Conservation (phyloP, 805 yeast species). For the Blastobotrys muscicola region DNA sequence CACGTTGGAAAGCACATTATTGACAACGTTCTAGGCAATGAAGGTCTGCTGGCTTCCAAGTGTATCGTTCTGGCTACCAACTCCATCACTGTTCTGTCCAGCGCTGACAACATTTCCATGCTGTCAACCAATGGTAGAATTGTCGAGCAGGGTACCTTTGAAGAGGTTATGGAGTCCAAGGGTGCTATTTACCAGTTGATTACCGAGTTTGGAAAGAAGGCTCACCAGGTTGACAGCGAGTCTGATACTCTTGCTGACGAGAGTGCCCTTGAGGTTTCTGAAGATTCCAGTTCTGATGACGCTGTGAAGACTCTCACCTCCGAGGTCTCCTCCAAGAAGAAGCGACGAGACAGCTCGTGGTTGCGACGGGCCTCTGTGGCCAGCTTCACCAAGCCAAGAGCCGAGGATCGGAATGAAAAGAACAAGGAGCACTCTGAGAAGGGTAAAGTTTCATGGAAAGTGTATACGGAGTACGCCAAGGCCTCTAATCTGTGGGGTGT, state of each 20-base stretch:
- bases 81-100: constrained; percentile 63
- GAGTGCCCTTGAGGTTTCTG: neutral
- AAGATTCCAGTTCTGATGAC: constrained; percentile 1
- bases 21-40: constrained; percentile 57
- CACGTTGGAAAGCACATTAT: constrained; percentile 87
- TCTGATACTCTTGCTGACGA: neutral
- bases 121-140: constrained; percentile 36
- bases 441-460: constrained; percentile 75
- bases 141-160: constrained; percentile 49
- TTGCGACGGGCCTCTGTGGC: constrained; percentile 1
- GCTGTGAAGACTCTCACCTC: neutral
- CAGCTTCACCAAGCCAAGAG: neutral
- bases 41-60: constrained; percentile 61
- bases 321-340: neutral
- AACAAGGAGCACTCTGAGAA: constrained; percentile 57
- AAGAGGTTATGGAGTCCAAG: constrained; percentile 35
- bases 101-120: constrained; percentile 59
- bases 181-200: constrained; percentile 15
- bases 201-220: constrained; percentile 13
- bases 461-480: constrained; percentile 61
- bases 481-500: constrained; percentile 52
- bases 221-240: neutral
- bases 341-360: neutral
- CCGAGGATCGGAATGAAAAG: constrained; percentile 7
- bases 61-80: constrained; percentile 75